Conservation (phyloP, 371 early-diverging fungal genomes). For the Mucor lusitanicus region DNA sequence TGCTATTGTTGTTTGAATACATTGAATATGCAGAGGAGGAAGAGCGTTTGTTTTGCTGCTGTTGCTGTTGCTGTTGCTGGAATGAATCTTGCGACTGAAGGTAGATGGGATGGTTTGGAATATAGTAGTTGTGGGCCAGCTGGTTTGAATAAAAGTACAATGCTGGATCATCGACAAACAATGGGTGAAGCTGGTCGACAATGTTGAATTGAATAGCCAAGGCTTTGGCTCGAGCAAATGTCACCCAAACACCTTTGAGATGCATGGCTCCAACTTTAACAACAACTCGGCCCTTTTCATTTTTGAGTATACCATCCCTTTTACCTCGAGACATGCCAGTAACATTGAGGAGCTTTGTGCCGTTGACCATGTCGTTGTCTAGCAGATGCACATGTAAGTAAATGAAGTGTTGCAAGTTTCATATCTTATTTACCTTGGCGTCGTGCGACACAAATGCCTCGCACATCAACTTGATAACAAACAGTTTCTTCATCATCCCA, state of each 20-base stretch:
- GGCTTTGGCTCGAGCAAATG: conserved; percentile 68
- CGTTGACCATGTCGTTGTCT: conserved; percentile 84
- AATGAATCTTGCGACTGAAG: conserved; percentile 20
- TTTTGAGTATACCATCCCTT: conserved; percentile 85
- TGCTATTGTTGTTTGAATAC: neutral
- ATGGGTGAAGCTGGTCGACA: conserved; percentile 74
- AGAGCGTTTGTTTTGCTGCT: conserved; percentile 4
- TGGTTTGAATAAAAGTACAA: conserved; percentile 38
- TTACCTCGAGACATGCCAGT: conserved; percentile 88
- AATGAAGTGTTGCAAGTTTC: neutral
- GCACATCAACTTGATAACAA: conserved; percentile 82
- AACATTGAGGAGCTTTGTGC: conserved; percentile 83
- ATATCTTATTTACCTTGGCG: conserved; percentile 57
- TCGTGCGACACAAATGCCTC: conserved; percentile 80
- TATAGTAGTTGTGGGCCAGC: conserved; percentile 14
- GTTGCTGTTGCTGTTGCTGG: conserved; percentile 6
- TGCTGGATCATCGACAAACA: conserved; percentile 74
- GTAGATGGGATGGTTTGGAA: conserved; percentile 25
- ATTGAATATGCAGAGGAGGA: neutral
- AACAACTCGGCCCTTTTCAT: conserved; percentile 82
- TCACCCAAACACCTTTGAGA: conserved; percentile 87
- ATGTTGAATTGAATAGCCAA: conserved; percentile 68
- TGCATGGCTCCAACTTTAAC: conserved; percentile 88
- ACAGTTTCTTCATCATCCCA: conserved; percentile 87
- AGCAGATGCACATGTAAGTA: no score